Evolutionary conservation across 495 filamentous ascomycete genomes (phyloP).

Genomic region (Oidiodendron maius): DNA sequence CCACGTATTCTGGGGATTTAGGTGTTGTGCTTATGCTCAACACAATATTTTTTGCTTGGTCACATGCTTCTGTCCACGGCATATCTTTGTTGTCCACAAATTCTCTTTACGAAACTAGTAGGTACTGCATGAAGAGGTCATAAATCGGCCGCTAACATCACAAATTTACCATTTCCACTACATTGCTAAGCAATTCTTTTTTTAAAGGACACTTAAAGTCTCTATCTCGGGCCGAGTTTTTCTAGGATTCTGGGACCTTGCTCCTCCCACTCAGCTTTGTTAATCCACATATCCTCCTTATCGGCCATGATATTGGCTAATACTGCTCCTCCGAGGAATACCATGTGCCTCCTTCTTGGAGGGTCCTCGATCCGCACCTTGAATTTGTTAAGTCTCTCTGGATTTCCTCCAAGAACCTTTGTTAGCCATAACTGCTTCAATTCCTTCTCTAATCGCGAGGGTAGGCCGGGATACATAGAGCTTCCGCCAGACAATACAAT

Average conservation of each 20-base stretch:
- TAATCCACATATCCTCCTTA: constrained; percentile 98
- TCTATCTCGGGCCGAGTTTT: constrained; percentile 79
- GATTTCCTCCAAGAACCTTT: constrained; percentile 79
- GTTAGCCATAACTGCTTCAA: constrained; percentile 98
- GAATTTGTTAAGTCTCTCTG: constrained; percentile 94
- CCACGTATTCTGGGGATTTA: no score
- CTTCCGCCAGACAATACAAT: constrained; percentile 94
- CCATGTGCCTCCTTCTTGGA: constrained; percentile 94
- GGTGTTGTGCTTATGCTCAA: no score
- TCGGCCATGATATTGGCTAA: constrained; percentile 98
- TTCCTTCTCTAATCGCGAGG: constrained; percentile 93
- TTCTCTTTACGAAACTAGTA: no score
- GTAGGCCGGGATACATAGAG: constrained; percentile 97
- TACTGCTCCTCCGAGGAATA: constrained; percentile 95
- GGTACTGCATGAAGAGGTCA: no score
- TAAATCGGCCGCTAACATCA: no score
- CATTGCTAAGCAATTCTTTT: background rate
- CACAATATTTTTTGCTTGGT: no score
- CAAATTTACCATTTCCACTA: no score
- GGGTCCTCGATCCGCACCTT: constrained; percentile 99
- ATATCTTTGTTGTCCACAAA: no score
- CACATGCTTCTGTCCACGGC: no score
- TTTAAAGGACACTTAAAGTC: background rate
- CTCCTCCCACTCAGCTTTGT: constrained; percentile 94
- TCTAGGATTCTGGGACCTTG: constrained; percentile 73